Base-by-base conservation (phyloP, 2,329 filamentous ascomycete genomes). In the Calonectria crousiana region DNA sequence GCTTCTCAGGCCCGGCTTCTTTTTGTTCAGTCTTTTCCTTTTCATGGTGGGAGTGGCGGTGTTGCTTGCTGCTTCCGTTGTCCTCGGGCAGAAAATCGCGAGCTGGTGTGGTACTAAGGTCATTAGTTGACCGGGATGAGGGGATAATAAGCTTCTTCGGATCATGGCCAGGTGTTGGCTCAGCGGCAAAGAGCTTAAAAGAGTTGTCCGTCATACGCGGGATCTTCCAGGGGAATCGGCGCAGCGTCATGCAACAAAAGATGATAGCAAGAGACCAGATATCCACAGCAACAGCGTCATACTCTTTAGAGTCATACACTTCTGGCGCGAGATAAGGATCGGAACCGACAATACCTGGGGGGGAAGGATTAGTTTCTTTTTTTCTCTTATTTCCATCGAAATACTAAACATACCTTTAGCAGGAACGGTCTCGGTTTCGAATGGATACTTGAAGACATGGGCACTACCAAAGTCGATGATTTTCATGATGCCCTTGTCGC, bases 181-280 rank as follows among this genome's bases (percentile, higher is more conserved):
- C 90, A 1, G 97, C 92, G 18, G 96, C 93, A 83, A 99, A 99
- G 1, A 99, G 90, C 81, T 96, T 96, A 86, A 95, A 99, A 0
- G 95, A 98, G 84, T 98, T 98, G 84, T 99, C 97, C 4, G 95
- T 95, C 83, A 95, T 87, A 51, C 96, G 92, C 6, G 97, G 97
- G 44, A 97, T 93, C 86, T 99, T 99, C 97, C 97, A 99, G 0
- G 97, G 97, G 82, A 99, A 99, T 44, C 97, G 90, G 28, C 97
- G 91, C 52, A 99, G 88, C 6, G 95, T 97, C 97, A 99, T 99
- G 88, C 97, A 99, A 85, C 97, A 98, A 86, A 96, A 99, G 70
- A 99, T 98, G 79, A 99, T 99, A 23, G 96, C 97, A 74, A 99
- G 89, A 14, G 97, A 99, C 97, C 97, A 99, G 74, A 99, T 95